phyloP scores from a whole-genome alignment of 192 early-diverging fungal genomes.

The Coemansia pectinata region DNA sequence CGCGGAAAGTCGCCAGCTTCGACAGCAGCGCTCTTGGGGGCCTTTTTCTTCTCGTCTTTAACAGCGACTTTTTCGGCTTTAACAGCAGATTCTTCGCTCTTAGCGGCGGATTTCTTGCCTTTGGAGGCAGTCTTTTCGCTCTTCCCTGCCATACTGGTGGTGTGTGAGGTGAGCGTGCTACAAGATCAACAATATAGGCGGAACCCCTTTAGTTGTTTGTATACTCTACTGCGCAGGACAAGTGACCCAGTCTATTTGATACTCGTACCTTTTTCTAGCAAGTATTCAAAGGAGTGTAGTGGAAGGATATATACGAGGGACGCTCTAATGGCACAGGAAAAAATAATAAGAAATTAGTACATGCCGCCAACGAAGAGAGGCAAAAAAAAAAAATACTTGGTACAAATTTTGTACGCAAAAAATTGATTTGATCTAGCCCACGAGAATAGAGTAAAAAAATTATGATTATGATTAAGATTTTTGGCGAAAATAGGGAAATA shows the following conservation, averaged over 20 bases:
- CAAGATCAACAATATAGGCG: neutral
- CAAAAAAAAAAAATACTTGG: neutral
- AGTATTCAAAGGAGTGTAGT: neutral
- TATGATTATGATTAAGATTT: neutral
- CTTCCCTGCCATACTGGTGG: constrained; percentile 17
- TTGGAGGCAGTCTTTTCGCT: constrained; percentile 14
- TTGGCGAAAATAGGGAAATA: neutral
- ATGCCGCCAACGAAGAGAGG: neutral
- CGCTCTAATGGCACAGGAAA: neutral
- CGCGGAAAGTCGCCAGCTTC: constrained; percentile 74
- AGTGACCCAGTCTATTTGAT: neutral
- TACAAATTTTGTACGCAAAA: neutral
- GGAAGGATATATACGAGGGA: neutral
- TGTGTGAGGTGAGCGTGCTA: neutral
- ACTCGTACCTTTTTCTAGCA: neutral
- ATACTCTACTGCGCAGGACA: neutral
- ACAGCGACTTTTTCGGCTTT: neutral
- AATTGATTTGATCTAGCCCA: neutral
- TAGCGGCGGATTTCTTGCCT: neutral
- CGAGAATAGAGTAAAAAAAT: neutral
- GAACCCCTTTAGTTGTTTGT: neutral
- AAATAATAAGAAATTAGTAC: neutral
- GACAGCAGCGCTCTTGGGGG: constrained; percentile 30
- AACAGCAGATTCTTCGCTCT: neutral
- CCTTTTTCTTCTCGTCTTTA: constrained; percentile 16